Base-by-base conservation (phyloP, 306 rosid species). In the Arachis stenosperma region DNA sequence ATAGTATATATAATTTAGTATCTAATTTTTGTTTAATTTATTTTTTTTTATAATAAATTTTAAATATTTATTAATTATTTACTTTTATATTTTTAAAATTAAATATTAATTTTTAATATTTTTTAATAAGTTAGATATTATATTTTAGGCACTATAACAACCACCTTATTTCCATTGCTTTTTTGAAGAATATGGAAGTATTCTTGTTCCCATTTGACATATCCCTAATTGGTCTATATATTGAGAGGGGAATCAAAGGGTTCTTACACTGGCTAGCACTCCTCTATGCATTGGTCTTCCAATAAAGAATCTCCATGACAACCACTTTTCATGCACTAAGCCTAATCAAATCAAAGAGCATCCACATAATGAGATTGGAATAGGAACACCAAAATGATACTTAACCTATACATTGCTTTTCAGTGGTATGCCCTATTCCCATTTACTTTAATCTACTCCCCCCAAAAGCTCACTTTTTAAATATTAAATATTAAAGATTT, bases 381-480 rank as follows among this genome's bases (percentile, higher is more conserved):
- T 56, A 33, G 2, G 62, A 74, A 65, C 64, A 71, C 6, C 29
- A 67, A 60, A 83, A 71, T 75, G 70, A 71, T 44, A 55, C 22
- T 53, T 6, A 52, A 41, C 61, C 17, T 50, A 76, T 56, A 71
- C 37, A 33, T 33, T 33, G 50, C 47, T 67, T 65, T 78, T 75
- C 79, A 83, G 92, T 87, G 78, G 80, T 81, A 82, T 73, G 82
- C 65, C 75, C 83, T 82, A 72, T 80, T 88, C 86, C 86, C 84
- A 85, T 79, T 80, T 50, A 79, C 86, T 79, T 87, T 88, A 81
- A 33, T 33, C 37, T 33, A 33, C 37, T 33, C 76, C 51, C 75
- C 83, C 75, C 77, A 76, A 89, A 86, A 89, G 82, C 66, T 75
- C 60, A 81, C 77, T 81, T 89, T 89, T 86, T 77, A 63, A 74